Percentiles rank a stretch among this genome's conserved stretches.
Evolutionary conservation across 2,329 filamentous ascomycete genomes (phyloP).

Genomic region (Exophiala oligosperma): DNA sequence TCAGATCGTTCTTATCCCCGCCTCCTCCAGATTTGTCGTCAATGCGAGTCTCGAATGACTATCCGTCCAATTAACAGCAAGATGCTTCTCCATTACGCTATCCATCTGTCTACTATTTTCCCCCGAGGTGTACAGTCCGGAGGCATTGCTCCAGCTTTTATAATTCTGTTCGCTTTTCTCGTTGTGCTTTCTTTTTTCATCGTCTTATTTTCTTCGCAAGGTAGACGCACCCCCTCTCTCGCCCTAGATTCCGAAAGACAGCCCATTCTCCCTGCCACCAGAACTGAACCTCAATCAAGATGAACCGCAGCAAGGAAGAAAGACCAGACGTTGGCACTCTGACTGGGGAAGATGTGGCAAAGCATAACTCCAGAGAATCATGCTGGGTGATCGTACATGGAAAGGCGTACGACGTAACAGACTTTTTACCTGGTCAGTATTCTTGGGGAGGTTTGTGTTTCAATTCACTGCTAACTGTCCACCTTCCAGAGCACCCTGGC

Average conservation of each 20-base stretch:
- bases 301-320: conserved; percentile 26
- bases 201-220: conserved; percentile 17
- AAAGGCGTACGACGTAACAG: conserved; percentile 85
- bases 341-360: conserved; percentile 59
- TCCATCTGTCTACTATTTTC: conserved; percentile 7
- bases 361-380: conserved; percentile 79
- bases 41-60: background rate
- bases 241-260: conserved; percentile 12
- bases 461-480: conserved; percentile 1
- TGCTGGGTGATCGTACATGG: conserved; percentile 93
- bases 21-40: conserved; percentile 5
- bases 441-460: background rate
- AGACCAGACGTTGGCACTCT: conserved; percentile 38
- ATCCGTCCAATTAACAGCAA: conserved; percentile 15
- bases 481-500: conserved; percentile 72
- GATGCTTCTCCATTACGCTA: conserved; percentile 19
- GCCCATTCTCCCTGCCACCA: conserved; percentile 10
- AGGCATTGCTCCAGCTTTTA: conserved; percentile 20
- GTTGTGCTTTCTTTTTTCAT: conserved; percentile 23
- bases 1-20: conserved; percentile 24
- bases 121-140: conserved; percentile 4
- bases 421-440: conserved; percentile 64
- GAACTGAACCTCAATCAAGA: conserved; percentile 10
- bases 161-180: conserved; percentile 24
- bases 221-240: background rate